Evolutionary conservation across 352 stramenopile species (phyloP), one percentile per base, ranked within the genome.

Genomic region (Pythium dissimile): DNA sequence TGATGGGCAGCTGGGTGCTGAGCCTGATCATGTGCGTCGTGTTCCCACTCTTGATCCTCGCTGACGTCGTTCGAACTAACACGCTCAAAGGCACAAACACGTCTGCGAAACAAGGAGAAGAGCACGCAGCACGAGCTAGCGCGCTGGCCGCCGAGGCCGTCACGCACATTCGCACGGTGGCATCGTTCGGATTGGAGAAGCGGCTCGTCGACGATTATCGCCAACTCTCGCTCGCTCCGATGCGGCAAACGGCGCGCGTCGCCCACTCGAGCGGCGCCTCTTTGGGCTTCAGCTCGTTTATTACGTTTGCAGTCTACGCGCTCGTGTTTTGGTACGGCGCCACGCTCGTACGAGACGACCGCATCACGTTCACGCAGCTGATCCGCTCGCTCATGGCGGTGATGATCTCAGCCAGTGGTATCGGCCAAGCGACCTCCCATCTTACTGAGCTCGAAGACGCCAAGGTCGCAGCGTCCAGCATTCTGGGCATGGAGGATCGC

Each of bases 361-460:
- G 54, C 6, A 70, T 85, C 24, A 69, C 62, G 20, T 81, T 78
- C 42, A 32, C 55, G 12, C 53, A 79, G 38, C 42, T 79, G 20
- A 74, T 79, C 12, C 67, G 67, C 0, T 71, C 70, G 39, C 61
- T 79, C 13, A 73, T 79, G 67, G 67, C 64, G 31, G 66, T 79
- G 47, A 75, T 79, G 59, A 77, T 77, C 41, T 72, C 69, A 0
- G 57, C 69, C 1, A 64, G 55, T 32, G 64, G 69, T 18, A 66
- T 77, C 24, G 69, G 69, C 5, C 66, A 72, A 30, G 62, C 62
- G 3, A 62, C 62, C 3, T 44, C 62, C 1, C 49, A 65, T 35
- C 57, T 85, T 0, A 60, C 60, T 0, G 72, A 88, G 30, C 65
- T 68, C 1, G 87, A 97, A 48, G 80, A 96, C 45, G 87, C 89